Evolutionary conservation across 805 yeast genomes (phyloP).

Genomic region (Lipomyces anomalus): DNA sequence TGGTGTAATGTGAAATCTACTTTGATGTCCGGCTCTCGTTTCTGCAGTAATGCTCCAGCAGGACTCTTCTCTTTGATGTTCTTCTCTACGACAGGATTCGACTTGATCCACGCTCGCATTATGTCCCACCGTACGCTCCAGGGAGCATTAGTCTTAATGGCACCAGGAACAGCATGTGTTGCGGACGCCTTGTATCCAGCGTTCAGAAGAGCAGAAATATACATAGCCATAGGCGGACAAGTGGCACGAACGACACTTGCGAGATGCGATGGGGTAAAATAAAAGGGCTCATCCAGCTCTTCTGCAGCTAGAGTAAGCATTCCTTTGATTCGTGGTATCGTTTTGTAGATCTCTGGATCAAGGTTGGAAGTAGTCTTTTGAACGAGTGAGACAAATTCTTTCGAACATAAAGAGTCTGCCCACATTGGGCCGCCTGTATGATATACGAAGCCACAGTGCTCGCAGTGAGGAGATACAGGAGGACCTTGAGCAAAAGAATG

Average conservation of each 20-base stretch:
- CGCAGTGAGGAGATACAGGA: constrained; percentile 55
- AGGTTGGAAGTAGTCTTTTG: constrained; percentile 49
- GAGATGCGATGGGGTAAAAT: constrained; percentile 71
- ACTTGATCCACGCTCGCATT: constrained; percentile 55
- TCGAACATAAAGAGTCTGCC: constrained; percentile 72
- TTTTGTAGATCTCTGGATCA: constrained; percentile 59
- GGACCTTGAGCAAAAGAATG: constrained; percentile 64
- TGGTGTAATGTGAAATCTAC: constrained; percentile 54
- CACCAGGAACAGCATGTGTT: constrained; percentile 83
- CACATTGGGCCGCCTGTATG: constrained; percentile 97
- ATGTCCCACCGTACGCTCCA: constrained; percentile 73
- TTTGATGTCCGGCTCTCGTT: constrained; percentile 24
- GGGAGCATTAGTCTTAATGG: constrained; percentile 86
- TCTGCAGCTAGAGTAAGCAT: constrained; percentile 79
- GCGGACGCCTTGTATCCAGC: constrained; percentile 76
- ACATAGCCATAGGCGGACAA: constrained; percentile 68
- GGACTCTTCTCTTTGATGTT: constrained; percentile 34
- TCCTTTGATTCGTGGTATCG: constrained; percentile 80
- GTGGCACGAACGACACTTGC: constrained; percentile 73
- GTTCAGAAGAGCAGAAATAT: constrained; percentile 77
- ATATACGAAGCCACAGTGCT: constrained; percentile 60
- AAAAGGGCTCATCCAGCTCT: constrained; percentile 72
- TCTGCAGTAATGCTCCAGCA: constrained; percentile 29
- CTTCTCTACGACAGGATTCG: constrained; percentile 36
- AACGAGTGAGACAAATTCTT: constrained; percentile 58